Evolutionary conservation across 2,329 filamentous ascomycete species (phyloP).

Genomic region (Bipolaris gigantea): DNA sequence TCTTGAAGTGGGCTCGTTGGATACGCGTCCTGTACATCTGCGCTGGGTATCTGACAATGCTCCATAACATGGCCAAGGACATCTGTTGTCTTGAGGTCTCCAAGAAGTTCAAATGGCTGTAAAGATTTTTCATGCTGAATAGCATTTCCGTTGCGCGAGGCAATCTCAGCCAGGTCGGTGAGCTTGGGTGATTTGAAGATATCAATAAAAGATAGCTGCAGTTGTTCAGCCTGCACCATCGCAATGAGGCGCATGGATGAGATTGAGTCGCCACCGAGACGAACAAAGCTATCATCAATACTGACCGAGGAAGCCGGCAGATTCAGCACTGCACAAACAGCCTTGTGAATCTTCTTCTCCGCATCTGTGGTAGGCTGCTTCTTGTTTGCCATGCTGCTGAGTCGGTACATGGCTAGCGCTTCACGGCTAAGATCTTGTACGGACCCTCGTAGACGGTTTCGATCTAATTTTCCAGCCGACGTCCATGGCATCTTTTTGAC

Average conservation of each 20-base stretch:
- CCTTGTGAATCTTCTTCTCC: conserved; percentile 38
- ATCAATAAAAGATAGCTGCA: conserved; percentile 36
- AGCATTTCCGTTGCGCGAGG: conserved; percentile 5
- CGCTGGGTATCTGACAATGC: conserved; percentile 26
- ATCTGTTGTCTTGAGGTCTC: conserved; percentile 9
- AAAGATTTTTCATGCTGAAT: conserved; percentile 12
- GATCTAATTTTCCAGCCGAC: conserved; percentile 38
- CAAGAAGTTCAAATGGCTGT: conserved; percentile 30
- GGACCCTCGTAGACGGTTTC: conserved; percentile 32
- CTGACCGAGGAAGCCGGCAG: conserved; percentile 30
- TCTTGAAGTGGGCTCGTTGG: conserved; percentile 50
- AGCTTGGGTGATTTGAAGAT: conserved; percentile 39
- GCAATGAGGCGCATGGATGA: conserved; percentile 38
- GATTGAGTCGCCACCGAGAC: conserved; percentile 38
- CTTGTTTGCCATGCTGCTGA: conserved; percentile 34
- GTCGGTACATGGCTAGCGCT: conserved; percentile 33
- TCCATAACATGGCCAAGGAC: conserved; percentile 25
- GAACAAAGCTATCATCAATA: conserved; percentile 41
- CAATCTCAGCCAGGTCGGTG: conserved; percentile 35
- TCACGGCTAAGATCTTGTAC: conserved; percentile 36
- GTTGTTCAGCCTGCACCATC: conserved; percentile 30
- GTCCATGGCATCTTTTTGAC: conserved; percentile 39
- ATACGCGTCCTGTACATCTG: conserved; percentile 45
- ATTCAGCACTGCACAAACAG: conserved; percentile 35
- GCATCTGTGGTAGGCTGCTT: conserved; percentile 28